Percentiles rank a stretch among this genome's conserved stretches.
phyloP scores from a whole-genome alignment of 345 rosid species.

The Combretum micranthum region DNA sequence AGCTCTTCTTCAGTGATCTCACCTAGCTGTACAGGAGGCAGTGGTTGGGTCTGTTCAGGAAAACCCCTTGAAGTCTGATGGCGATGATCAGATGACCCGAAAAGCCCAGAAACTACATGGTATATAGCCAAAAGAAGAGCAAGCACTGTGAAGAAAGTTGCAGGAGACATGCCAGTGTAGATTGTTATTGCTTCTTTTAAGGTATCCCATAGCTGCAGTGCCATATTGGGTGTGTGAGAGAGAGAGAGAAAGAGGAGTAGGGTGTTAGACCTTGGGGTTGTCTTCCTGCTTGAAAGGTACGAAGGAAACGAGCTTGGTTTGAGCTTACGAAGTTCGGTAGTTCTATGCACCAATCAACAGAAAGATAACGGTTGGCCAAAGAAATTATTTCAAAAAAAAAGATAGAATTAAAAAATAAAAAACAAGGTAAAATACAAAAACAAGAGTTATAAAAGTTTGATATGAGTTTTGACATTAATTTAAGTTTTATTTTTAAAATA shows the following conservation, averaged over 20 bases:
- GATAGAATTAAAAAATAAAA: too few relatives aligned
- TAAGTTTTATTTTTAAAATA: too few relatives aligned
- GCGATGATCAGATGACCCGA: conserved; percentile 41
- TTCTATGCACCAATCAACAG: too few relatives aligned
- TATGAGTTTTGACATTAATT: too few relatives aligned
- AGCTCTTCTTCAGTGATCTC: conserved; percentile 83
- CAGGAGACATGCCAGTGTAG: conserved; percentile 88
- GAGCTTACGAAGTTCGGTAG: too few relatives aligned
- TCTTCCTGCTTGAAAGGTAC: too few relatives aligned
- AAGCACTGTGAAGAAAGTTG: conserved; percentile 62
- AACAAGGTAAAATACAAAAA: too few relatives aligned
- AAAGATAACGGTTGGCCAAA: too few relatives aligned
- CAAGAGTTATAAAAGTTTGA: too few relatives aligned
- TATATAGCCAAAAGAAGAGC: conserved; percentile 66
- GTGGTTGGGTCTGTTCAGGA: conserved; percentile 61
- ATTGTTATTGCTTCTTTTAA: conserved; percentile 68
- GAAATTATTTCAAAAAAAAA: too few relatives aligned
- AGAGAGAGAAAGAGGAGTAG: background rate
- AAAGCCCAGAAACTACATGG: conserved; percentile 58
- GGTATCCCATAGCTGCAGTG: conserved; percentile 81
- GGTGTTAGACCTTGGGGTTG: too few relatives aligned
- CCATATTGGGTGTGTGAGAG: conserved; percentile 34
- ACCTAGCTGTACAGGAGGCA: conserved; percentile 87
- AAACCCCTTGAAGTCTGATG: conserved; percentile 31
- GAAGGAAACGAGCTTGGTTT: too few relatives aligned